Evolutionary conservation across 2,329 filamentous ascomycete species (phyloP).

Genomic region (Catunica adiposa): DNA sequence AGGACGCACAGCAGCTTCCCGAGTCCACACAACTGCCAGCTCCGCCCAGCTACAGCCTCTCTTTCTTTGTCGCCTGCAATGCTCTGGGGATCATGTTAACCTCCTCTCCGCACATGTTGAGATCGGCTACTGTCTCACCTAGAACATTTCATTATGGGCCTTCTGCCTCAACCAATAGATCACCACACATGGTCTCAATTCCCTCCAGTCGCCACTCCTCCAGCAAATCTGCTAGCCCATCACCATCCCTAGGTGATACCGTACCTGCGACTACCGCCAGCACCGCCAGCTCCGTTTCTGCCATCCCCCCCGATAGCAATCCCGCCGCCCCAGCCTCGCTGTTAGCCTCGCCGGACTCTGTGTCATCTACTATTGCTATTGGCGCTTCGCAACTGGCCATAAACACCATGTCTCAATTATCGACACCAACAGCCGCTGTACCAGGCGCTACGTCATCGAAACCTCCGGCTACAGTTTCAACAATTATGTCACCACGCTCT

Average conservation of each 20-base stretch:
- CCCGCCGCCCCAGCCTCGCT: not conserved
- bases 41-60: too few relatives aligned
- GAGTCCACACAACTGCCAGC: too few relatives aligned
- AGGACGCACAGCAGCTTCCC: too few relatives aligned
- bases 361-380: not conserved
- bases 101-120: conserved; percentile 14
- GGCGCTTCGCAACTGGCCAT: not conserved
- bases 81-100: conserved; percentile 14
- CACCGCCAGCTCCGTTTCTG: not conserved
- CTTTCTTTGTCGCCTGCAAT: conserved; percentile 3
- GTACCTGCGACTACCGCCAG: not conserved
- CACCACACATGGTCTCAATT: conserved; percentile 4
- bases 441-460: not conserved
- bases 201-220: conserved; percentile 9
- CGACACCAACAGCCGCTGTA: not conserved
- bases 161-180: conserved; percentile 11
- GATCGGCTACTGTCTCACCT: conserved; percentile 12
- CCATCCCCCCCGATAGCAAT: not conserved
- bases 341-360: not conserved
- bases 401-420: not conserved
- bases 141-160: conserved; percentile 13
- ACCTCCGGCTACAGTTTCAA: too few relatives aligned
- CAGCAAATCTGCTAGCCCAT: conserved; percentile 7
- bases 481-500: not conserved
- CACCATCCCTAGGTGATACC: not conserved